Base-by-base conservation (phyloP, 257 asterid species). In the Catharanthus roseus region DNA sequence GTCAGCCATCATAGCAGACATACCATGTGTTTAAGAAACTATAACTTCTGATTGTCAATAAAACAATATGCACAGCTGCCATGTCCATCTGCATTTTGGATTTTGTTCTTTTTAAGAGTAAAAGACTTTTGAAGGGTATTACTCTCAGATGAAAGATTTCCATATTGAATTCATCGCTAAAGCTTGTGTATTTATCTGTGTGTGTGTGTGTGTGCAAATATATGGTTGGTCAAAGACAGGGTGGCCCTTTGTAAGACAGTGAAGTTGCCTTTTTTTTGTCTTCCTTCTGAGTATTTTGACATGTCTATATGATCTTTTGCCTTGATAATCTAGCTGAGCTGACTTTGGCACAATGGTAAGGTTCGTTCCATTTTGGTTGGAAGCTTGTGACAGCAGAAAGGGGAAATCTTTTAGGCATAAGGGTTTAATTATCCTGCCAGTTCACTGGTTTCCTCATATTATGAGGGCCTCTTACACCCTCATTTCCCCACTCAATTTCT, bases 41-140 rank as follows among this genome's bases (percentile, higher is more conserved):
- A 60, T 21, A 33, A 60, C 42, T 60, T 60, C 44, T 34, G 23
- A 31, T 61, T 61, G 67, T 33, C 26, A 61, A 33, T 61, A 61
- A 34, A 39, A 61, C 28, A 18, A 34, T 49, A 49, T 18, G 24
- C 7, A 3, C 55, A 49, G 55, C 23, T 6, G 9, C 55, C 24
- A 49, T 1, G 67, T 8, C 18, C 45, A 8, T 61, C 28, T 60
- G 42, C 65, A 60, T 60, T 49, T 29, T 58, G 45, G 26, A 61
- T 61, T 24, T 61, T 33, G 24, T 3, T 6, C 18, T 61, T 39
- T 31, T n/a, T n/a, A n/a, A n/a, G n/a, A n/a, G n/a, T n/a, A n/a
- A n/a, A 15, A 28, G 13, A 13, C 10, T 4, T 39, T 58, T 29
- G 19, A 31, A 38, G 31, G 10, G 16, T n/a, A 31, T 15, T 15